A percentile compares a stretch with the other conserved stretches of the same genome.
These are phyloP conservation scores for Nemania abortiva DNA, from an alignment of 2,329 filamentous ascomycete genomes.

Conservation along the genomic window DNA sequence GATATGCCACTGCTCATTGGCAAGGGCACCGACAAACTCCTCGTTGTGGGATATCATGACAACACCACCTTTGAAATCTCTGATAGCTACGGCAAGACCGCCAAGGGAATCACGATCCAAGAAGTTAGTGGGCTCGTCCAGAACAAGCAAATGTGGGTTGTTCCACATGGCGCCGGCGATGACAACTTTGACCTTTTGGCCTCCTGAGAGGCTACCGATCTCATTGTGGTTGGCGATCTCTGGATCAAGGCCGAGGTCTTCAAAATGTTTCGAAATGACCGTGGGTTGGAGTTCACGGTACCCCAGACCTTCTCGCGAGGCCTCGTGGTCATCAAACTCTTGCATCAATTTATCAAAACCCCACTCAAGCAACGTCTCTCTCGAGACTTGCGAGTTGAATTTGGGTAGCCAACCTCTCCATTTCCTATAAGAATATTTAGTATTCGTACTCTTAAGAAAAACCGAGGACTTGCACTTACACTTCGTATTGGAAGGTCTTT, in stretches of 20 bases:
- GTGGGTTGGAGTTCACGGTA: conserved; percentile 94
- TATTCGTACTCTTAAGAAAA: conserved; percentile 45
- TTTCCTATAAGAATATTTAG: conserved; percentile 68
- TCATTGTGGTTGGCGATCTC: conserved; percentile 99
- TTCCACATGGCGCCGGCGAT: conserved; percentile 98
- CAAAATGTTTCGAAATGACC: conserved; percentile 97
- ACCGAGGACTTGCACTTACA: conserved; percentile 64
- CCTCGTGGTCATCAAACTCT: conserved; percentile 98
- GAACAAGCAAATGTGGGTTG: conserved; percentile 95
- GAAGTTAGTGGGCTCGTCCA: conserved; percentile 99
- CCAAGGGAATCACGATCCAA: conserved; percentile 97
- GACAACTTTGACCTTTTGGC: conserved; percentile 99
- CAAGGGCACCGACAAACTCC: conserved; percentile 95
- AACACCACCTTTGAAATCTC: conserved; percentile 97
- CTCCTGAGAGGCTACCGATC: conserved; percentile 94
- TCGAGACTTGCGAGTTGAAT: conserved; percentile 90
- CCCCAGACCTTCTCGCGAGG: conserved; percentile 96
- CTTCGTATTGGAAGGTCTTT: conserved; percentile 98
- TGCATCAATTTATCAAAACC: conserved; percentile 95
- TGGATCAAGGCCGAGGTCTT: conserved; percentile 93
- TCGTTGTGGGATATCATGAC: conserved; percentile 99
- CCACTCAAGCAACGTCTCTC: conserved; percentile 86
- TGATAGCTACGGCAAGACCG: conserved; percentile 95
- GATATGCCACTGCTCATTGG: conserved; percentile 97
- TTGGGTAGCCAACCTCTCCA: conserved; percentile 92